Evolutionary conservation across 225 moss, liverwort and hornwort species (phyloP).

Genomic region (Marchantia polymorpha): DNA sequence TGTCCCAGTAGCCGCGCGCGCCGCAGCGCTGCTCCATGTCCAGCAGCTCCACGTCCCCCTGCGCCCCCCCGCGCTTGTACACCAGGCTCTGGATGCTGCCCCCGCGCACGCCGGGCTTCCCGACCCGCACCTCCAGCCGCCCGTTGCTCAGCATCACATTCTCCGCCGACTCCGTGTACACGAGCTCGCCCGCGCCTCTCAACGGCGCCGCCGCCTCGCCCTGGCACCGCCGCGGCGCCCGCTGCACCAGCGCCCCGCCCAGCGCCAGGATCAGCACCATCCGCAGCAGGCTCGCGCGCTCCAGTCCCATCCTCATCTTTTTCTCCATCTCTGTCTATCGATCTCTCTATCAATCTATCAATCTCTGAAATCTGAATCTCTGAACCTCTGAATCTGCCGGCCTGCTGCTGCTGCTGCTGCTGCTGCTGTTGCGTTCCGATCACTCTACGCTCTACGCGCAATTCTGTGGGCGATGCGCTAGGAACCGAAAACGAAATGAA

Average conservation of each 20-base stretch:
- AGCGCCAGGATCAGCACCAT: neutral
- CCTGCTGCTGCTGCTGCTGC: too few relatives aligned
- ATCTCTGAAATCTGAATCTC: too few relatives aligned
- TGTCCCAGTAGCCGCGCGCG: slow-evolving; percentile 40
- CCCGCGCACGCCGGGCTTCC: slow-evolving; percentile 17
- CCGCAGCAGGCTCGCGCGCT: neutral
- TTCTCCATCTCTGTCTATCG: neutral
- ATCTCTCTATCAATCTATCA: too few relatives aligned
- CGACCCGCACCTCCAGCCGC: slow-evolving; percentile 18
- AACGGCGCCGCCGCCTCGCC: neutral
- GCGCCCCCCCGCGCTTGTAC: slow-evolving; percentile 15
- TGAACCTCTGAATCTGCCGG: too few relatives aligned
- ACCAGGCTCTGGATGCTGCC: slow-evolving; percentile 32
- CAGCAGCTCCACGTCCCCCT: slow-evolving; percentile 26
- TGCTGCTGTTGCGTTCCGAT: too few relatives aligned
- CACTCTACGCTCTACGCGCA: too few relatives aligned
- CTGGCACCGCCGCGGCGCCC: neutral
- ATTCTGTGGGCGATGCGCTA: too few relatives aligned
- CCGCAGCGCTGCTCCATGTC: slow-evolving; percentile 26
- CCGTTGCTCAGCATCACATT: slow-evolving; percentile 30
- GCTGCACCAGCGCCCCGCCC: neutral
- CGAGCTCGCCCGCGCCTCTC: neutral
- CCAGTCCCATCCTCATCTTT: neutral
- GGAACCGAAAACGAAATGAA: too few relatives aligned
- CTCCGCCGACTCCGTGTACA: slow-evolving; percentile 18